Evolutionary conservation across 108 stramenopile genomes (phyloP).

Genomic region (Cyclotella distinguenda): DNA sequence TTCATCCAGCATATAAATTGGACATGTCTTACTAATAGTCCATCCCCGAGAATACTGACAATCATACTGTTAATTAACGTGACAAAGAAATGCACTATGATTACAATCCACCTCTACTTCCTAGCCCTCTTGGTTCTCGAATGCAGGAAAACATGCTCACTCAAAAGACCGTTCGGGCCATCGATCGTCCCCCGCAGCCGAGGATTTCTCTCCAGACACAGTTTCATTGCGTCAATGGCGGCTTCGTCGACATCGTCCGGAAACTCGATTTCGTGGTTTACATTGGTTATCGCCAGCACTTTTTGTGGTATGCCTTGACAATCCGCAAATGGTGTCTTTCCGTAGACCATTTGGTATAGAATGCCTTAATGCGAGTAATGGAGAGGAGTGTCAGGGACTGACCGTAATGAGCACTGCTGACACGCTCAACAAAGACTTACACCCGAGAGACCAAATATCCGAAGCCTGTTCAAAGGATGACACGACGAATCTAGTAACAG

Average conservation of each 20-base stretch:
- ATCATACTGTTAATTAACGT: too few relatives aligned
- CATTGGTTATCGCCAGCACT: conserved; percentile 93
- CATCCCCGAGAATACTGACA: too few relatives aligned
- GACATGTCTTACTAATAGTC: too few relatives aligned
- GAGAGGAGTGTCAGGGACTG: neutral
- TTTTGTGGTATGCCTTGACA: conserved; percentile 91
- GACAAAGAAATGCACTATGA: too few relatives aligned
- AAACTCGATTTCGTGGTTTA: conserved; percentile 73
- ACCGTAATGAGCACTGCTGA: neutral
- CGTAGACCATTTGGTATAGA: conserved; percentile 96
- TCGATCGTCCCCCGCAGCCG: conserved; percentile 79
- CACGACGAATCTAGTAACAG: too few relatives aligned
- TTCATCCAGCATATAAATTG: conserved; percentile 23
- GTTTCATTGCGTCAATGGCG: conserved; percentile 82
- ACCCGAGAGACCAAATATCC: conserved; percentile 95
- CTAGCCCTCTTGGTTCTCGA: conserved; percentile 30
- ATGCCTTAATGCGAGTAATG: conserved; percentile 34
- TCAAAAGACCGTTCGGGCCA: conserved; percentile 79
- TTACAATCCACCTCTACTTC: too few relatives aligned
- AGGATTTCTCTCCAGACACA: conserved; percentile 73
- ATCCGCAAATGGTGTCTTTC: conserved; percentile 91
- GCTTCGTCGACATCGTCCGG: conserved; percentile 65
- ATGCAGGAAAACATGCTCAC: conserved; percentile 72
- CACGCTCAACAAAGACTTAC: conserved; percentile 17
- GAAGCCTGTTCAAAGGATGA: conserved; percentile 61